Conservation (phyloP, 176 grass and related monocot genomes). For the Phoenix dactylifera region DNA sequence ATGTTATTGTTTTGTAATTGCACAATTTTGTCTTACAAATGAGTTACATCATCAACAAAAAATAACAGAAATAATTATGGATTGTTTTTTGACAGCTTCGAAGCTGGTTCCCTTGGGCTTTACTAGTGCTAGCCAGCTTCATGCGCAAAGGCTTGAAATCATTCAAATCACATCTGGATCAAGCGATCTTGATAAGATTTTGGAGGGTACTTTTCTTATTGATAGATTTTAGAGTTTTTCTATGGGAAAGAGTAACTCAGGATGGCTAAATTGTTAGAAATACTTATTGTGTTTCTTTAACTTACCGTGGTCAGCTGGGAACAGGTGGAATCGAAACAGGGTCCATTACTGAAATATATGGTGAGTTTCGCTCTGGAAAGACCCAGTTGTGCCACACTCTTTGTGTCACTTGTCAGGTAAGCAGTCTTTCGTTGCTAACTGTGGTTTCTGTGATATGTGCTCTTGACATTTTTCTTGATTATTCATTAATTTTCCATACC, state of each 20-base stretch:
- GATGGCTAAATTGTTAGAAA: neutral
- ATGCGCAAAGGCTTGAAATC: slow-evolving; percentile 86
- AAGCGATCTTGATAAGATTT: slow-evolving; percentile 86
- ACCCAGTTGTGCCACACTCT: slow-evolving; percentile 91
- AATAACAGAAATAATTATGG: no score
- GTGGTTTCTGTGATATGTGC: no score
- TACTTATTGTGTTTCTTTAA: no score
- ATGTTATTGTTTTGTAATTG: neutral
- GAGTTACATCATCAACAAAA: no score
- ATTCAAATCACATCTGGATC: slow-evolving; percentile 90
- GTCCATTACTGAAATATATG: slow-evolving; percentile 94
- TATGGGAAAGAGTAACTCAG: neutral
- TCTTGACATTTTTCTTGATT: no score
- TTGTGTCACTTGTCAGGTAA: slow-evolving; percentile 95
- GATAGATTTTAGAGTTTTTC: neutral
- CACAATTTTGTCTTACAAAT: no score
- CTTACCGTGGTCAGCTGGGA: neutral
- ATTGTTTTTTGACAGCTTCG: slow-evolving; percentile 41
- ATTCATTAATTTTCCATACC: slow-evolving; percentile 5
- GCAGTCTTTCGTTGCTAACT: no score
- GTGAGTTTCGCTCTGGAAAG: slow-evolving; percentile 84
- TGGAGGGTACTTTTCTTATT: slow-evolving; percentile 50
- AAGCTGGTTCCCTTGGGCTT: slow-evolving; percentile 86
- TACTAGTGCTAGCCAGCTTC: slow-evolving; percentile 86
- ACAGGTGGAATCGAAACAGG: slow-evolving; percentile 92